Conservation (phyloP, 495 filamentous ascomycete genomes). For the Aspergillus asperescens region DNA sequence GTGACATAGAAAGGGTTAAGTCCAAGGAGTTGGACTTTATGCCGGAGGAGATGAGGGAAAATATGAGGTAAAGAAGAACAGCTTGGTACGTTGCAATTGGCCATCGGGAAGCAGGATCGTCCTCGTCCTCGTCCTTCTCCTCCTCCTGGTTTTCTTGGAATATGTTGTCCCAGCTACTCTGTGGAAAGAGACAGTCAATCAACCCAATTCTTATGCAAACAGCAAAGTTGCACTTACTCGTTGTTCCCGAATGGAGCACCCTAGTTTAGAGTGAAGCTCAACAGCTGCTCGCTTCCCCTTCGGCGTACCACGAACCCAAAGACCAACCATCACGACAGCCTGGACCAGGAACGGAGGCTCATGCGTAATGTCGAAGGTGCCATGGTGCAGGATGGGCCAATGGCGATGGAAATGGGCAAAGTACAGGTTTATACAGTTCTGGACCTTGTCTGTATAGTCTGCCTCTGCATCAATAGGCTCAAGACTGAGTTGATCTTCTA, state of each 20-base stretch:
- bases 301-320: constrained; percentile 8
- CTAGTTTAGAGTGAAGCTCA: constrained; percentile 9
- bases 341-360: constrained; percentile 10
- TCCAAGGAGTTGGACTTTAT: not conserved
- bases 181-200: not conserved
- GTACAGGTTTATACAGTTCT: constrained; percentile 6
- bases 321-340: constrained; percentile 12
- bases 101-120: constrained; percentile 3
- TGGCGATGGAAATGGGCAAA: constrained; percentile 13
- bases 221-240: not conserved
- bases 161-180: not conserved
- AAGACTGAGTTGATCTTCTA: not conserved
- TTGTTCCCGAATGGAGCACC: constrained; percentile 3
- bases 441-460: not conserved
- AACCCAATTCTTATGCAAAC: not conserved
- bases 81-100: constrained; percentile 15
- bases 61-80: constrained; percentile 16
- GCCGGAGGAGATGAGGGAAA: not conserved
- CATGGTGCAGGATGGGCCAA: constrained; percentile 14
- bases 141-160: not conserved
- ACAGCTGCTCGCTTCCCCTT: not conserved
- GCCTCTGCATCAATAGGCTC: not conserved
- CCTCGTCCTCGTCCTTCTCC: not conserved
- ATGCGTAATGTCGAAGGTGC: constrained; percentile 7
- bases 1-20: not conserved